Percentiles rank a stretch among this genome's conserved stretches.
Conservation (phyloP, 768 basidiomycete species). For the Termitomyces titanicus region DNA sequence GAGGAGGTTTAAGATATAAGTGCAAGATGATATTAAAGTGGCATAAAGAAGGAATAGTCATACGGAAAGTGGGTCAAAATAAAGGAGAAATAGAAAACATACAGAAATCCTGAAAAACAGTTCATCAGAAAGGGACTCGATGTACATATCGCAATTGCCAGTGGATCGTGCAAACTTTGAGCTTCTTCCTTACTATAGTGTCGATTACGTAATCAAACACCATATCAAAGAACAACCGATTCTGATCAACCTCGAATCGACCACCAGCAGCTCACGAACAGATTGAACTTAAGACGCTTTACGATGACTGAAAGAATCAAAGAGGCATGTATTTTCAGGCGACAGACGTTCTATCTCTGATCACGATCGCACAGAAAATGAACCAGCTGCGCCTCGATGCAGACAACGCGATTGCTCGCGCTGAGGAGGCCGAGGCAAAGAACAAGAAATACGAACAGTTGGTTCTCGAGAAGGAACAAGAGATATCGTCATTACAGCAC, state of each 20-base stretch:
- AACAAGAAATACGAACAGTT: constrained; percentile 74
- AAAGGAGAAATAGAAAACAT: too few relatives aligned
- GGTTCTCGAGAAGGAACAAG: constrained; percentile 81
- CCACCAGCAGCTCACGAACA: constrained; percentile 1
- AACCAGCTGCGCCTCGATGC: constrained; percentile 77
- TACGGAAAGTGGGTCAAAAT: too few relatives aligned
- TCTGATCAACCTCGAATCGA: constrained; percentile 26
- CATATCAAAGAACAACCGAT: constrained; percentile 18
- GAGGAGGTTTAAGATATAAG: too few relatives aligned
- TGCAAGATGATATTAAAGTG: too few relatives aligned
- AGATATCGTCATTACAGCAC: constrained; percentile 75
- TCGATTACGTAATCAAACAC: constrained; percentile 15
- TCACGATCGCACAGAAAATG: constrained; percentile 62
- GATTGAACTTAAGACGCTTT: constrained; percentile 8
- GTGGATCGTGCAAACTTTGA: too few relatives aligned
- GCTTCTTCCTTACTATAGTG: too few relatives aligned
- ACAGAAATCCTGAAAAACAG: too few relatives aligned
- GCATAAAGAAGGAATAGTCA: too few relatives aligned
- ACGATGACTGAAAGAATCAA: constrained; percentile 51
- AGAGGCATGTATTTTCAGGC: constrained; percentile 31
- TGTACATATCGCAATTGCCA: too few relatives aligned
- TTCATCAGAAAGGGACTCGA: too few relatives aligned
- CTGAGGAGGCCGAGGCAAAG: constrained; percentile 83
- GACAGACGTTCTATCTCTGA: not conserved
- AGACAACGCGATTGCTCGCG: constrained; percentile 74